Conservation (phyloP, 2,329 filamentous ascomycete species). For the Epichloe uncinata region DNA sequence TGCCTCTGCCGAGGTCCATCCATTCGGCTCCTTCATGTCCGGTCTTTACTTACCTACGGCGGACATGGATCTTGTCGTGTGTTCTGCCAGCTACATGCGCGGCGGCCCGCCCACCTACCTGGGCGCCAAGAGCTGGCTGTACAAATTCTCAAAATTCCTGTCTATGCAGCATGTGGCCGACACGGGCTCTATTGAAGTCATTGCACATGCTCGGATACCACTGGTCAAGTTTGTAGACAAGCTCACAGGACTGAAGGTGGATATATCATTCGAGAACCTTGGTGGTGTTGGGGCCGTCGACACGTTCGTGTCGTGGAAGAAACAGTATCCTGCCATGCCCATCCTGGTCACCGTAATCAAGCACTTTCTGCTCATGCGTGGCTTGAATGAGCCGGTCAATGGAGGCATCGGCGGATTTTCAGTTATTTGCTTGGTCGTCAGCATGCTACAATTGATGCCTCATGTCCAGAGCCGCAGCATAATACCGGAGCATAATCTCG, state of each 20-base stretch:
- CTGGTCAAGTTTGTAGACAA: conserved; percentile 80
- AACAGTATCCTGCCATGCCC: conserved; percentile 70
- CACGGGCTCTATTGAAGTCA: conserved; percentile 47
- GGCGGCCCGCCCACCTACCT: conserved; percentile 35
- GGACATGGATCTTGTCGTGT: conserved; percentile 87
- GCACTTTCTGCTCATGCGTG: conserved; percentile 81
- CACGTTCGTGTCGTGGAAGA: conserved; percentile 72
- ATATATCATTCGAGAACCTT: conserved; percentile 88
- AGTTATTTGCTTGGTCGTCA: conserved; percentile 85
- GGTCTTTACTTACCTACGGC: conserved; percentile 59
- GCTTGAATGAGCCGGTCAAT: conserved; percentile 79
- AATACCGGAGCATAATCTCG: conserved; percentile 53
- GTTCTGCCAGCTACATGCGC: conserved; percentile 44
- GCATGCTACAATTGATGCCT: conserved; percentile 71
- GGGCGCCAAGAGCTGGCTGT: conserved; percentile 42
- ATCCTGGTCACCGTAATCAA: conserved; percentile 80
- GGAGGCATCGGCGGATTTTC: conserved; percentile 91
- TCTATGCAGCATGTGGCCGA: conserved; percentile 42
- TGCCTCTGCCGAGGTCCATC: conserved; percentile 47
- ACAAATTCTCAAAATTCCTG: conserved; percentile 49
- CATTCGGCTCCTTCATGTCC: conserved; percentile 91
- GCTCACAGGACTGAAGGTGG: conserved; percentile 67
- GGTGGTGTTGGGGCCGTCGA: conserved; percentile 68
- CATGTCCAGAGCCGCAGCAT: conserved; percentile 49
- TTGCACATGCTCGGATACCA: conserved; percentile 69